These are phyloP conservation scores for Lactarius akahatsu DNA, from an alignment of 768 basidiomycete species.

Conservation along the genomic window DNA sequence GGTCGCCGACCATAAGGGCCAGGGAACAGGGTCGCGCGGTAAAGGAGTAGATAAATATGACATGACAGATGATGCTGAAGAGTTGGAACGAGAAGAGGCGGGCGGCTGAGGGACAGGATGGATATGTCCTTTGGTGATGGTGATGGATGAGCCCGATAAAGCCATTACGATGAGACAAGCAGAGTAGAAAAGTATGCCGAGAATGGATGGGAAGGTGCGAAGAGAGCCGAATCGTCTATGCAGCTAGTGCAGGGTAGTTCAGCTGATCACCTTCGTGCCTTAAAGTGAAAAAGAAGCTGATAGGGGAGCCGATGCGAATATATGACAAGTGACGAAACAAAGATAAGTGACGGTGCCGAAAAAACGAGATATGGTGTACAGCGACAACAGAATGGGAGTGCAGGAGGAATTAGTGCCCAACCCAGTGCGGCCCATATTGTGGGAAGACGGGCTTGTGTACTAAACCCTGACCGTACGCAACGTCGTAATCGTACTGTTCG, in stretches of 20 bases:
- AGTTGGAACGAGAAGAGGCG: slow-evolving; percentile 35
- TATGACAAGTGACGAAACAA: slow-evolving; percentile 35
- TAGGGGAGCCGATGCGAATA: slow-evolving; percentile 24
- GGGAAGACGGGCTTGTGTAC: slow-evolving; percentile 42
- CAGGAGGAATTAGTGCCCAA: slow-evolving; percentile 42
- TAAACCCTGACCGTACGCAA: slow-evolving; percentile 45
- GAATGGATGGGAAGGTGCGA: slow-evolving; percentile 36
- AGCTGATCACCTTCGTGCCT: slow-evolving; percentile 24
- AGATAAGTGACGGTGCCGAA: slow-evolving; percentile 27
- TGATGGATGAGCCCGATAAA: slow-evolving; percentile 31
- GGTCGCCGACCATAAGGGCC: slow-evolving; percentile 6
- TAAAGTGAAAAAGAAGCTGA: slow-evolving; percentile 18
- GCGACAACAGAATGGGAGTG: slow-evolving; percentile 15
- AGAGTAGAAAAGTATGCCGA: slow-evolving; percentile 31
- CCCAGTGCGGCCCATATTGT: slow-evolving; percentile 52
- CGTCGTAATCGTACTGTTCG: slow-evolving; percentile 39
- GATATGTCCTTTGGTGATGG: slow-evolving; percentile 51
- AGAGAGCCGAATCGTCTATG: slow-evolving; percentile 32
- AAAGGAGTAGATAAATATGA: slow-evolving; percentile 38
- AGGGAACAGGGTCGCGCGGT: slow-evolving; percentile 32
- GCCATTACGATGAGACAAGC: slow-evolving; percentile 32
- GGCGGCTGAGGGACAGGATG: slow-evolving; percentile 57
- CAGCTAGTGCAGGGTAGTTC: slow-evolving; percentile 26
- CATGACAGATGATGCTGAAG: slow-evolving; percentile 35
- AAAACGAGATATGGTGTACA: slow-evolving; percentile 13